Evolutionary conservation across 129 eudicot species (phyloP), one percentile per base, ranked within the genome.

Genomic region (Ambrosia trifida): DNA sequence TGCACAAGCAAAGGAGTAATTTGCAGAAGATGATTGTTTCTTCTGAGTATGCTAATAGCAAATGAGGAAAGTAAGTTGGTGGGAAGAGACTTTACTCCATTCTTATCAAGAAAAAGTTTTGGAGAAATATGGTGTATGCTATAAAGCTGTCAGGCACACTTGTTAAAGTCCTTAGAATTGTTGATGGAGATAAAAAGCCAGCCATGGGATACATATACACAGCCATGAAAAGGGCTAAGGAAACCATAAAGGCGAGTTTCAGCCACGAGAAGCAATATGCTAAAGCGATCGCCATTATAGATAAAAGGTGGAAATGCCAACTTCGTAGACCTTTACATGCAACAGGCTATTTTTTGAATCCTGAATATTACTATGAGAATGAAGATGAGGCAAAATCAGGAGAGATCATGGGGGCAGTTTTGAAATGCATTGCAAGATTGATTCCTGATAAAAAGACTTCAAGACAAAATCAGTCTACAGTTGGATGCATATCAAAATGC

Each of bases 391-490:
- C 52, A 40, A 17, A 8, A 12, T 64, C 33, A 11, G 33, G 0
- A 18, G 51, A 64, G 69, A 47, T 64, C 41, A 41, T 38, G 69
- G 0, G 69, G 51, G 7, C 10, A 9, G 17, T 64, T 14, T 1
- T 14, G 6, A 16, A n/a, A 13, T 7, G 49, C 35, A 76, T 67
- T 43, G 35, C 28, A 41, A 76, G 68, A 73, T 76, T 67, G 54
- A 67, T 52, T 11, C 46, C 46, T 1, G 51, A 76, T 54, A 4
- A 44, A 45, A 20, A 51, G 4, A 45, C n/a, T 19, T 41, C 75
- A 68, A 76, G 80, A 67, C 20, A 76, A 50, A 54, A 63, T 76
- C 16, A 18, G 31, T 12, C 11, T 12, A n/a, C 46, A 76, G 11
- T 11, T 68, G 38, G 60, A 44, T 12, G 0, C 16, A 7, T 76